Base-by-base conservation (phyloP, 1,139 yeast species). In the Debaryomyces sp. region DNA sequence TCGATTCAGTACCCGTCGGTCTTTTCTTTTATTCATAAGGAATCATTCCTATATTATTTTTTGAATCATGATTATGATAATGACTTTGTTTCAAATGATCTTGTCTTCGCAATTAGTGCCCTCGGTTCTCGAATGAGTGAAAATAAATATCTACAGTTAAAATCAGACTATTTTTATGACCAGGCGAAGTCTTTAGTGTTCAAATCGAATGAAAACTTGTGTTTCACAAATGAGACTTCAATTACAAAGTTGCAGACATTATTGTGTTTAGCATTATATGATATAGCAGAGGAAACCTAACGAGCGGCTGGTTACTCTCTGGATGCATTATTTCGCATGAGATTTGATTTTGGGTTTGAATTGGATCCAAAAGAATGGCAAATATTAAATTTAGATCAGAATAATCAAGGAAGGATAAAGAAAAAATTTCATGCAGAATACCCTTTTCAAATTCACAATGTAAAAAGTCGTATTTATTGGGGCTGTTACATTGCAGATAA, bases 301-400 rank as follows among this genome's bases (percentile, higher is more conserved):
- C 55, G 2, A 50, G 54, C 42, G 48, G 54, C 12, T 52, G 55
- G 55, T 22, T 52, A 18, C 45, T 52, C 21, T 52, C 55, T 9
- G 55, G 55, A n/a, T 26, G 55, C 53, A n/a, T n/a, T n/a, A 0
- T 52, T 50, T 38, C 41, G 54, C 35, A 37, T 51, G 37, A 54
- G 55, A 4, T 41, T 43, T 24, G 55, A 50, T 39, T 34, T 51
- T 37, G 55, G 55, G 18, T 51, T 52, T 35, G 52, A 53, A 36
- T 39, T 53, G n/a, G 55, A 54, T 37, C 57, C 57, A 12, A 49
- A 51, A 34, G 50, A 51, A 15, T 54, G 57, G 57, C 44, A 50
- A 29, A 49, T 47, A 8, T 36, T 44, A 45, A 30, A 33, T 27
- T 24, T 23, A 29, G 15, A 32, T 39, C 13, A 30, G 1, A 17